A percentile compares a stretch with the other conserved stretches of the same genome.
These are phyloP conservation scores for Trichosporon ovoides DNA, from an alignment of 1,284 basidiomycete species.

Conservation along the genomic window DNA sequence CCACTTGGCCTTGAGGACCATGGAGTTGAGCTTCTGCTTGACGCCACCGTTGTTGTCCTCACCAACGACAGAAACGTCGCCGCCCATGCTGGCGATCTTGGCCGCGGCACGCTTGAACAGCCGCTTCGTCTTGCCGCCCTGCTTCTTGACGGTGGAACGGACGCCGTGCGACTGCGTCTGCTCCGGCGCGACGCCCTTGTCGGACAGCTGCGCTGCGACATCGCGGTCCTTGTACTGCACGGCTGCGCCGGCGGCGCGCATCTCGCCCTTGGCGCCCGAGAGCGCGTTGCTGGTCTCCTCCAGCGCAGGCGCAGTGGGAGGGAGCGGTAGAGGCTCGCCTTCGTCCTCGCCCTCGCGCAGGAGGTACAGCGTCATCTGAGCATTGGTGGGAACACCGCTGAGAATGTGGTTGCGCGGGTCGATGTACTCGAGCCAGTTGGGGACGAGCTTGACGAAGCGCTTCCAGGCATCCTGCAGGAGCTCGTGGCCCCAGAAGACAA, in stretches of 20 bases:
- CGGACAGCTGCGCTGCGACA: no score
- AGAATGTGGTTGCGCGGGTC: slow-evolving; percentile 50
- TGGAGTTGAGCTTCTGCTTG: background rate
- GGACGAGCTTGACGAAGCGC: slow-evolving; percentile 50
- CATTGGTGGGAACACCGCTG: slow-evolving; percentile 56
- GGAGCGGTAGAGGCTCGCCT: slow-evolving; percentile 41
- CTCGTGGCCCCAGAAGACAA: slow-evolving; percentile 55
- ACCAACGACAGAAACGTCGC: slow-evolving; percentile 12
- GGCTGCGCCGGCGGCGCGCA: slow-evolving; percentile 34
- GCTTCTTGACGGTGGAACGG: no score
- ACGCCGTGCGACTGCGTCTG: slow-evolving; percentile 17
- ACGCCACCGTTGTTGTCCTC: background rate
- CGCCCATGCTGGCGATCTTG: slow-evolving; percentile 5
- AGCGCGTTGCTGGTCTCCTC: slow-evolving; percentile 36
- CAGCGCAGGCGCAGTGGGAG: slow-evolving; percentile 43
- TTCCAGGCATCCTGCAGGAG: slow-evolving; percentile 44
- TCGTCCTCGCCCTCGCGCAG: slow-evolving; percentile 53
- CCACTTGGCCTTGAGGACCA: slow-evolving; percentile 8
- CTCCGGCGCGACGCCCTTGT: no score
- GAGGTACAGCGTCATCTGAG: slow-evolving; percentile 56
- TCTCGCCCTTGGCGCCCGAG: slow-evolving; percentile 32
- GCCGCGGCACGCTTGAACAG: background rate
- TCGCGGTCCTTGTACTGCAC: slow-evolving; percentile 2
- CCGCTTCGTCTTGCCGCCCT: slow-evolving; percentile 36
- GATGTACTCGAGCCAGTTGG: slow-evolving; percentile 50